Conservation (phyloP, 495 filamentous ascomycete species). For the Venustampulla echinocandica region DNA sequence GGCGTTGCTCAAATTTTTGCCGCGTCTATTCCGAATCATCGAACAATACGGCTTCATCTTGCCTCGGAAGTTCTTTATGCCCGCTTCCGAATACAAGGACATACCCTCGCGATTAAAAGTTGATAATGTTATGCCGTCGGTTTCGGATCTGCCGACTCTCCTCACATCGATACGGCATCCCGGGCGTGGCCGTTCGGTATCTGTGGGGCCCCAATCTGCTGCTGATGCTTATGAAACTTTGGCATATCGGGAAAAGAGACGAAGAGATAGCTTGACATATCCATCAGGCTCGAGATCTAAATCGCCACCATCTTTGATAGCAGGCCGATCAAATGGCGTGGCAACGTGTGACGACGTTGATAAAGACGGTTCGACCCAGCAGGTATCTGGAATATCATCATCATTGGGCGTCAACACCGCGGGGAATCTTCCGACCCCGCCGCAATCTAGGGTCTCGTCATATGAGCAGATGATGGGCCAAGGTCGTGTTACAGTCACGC, state of each 20-base stretch:
- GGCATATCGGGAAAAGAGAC: slow-evolving; percentile 77
- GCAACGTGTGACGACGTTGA: slow-evolving; percentile 2
- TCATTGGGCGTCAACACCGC: neutral
- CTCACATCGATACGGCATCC: slow-evolving; percentile 74
- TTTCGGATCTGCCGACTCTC: slow-evolving; percentile 73
- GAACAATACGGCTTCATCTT: slow-evolving; percentile 69
- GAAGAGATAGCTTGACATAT: slow-evolving; percentile 51
- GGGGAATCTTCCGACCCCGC: slow-evolving; percentile 17
- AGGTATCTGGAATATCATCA: slow-evolving; percentile 20
- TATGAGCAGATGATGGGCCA: slow-evolving; percentile 66
- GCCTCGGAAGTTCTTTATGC: slow-evolving; percentile 81
- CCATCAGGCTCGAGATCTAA: neutral
- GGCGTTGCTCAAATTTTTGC: slow-evolving; percentile 61
- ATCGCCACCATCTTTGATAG: slow-evolving; percentile 3
- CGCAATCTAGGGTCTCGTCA: slow-evolving; percentile 38
- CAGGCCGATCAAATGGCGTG: too few species aligned
- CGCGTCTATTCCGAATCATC: slow-evolving; percentile 78
- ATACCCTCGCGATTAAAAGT: slow-evolving; percentile 70
- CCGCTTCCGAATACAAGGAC: slow-evolving; percentile 79
- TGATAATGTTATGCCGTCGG: slow-evolving; percentile 77
- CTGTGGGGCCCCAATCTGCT: slow-evolving; percentile 86
- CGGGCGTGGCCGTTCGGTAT: slow-evolving; percentile 67
- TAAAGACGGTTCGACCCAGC: slow-evolving; percentile 14
- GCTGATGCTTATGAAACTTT: slow-evolving; percentile 94
- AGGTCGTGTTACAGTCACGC: slow-evolving; percentile 34